Evolutionary conservation across 441 rosid species (phyloP).

Genomic region (Cnidoscolus chayamansa): DNA sequence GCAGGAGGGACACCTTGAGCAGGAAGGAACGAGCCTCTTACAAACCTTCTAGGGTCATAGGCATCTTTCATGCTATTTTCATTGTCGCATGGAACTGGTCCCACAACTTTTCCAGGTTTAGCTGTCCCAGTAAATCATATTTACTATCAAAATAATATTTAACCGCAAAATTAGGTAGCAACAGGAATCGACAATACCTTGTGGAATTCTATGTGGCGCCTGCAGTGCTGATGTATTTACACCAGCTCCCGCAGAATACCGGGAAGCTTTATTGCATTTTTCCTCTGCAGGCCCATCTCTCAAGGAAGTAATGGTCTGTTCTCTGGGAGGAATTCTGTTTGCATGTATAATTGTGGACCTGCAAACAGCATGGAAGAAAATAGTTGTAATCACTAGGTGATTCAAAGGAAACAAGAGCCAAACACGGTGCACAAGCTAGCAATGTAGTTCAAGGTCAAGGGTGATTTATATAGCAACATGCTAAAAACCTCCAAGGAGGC

Average conservation of each 20-base stretch:
- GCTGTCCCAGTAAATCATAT: constrained; percentile 33
- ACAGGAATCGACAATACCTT: constrained; percentile 36
- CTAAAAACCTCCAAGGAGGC: too few species aligned
- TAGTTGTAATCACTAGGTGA: not conserved
- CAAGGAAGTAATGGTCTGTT: constrained; percentile 31
- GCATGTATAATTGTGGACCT: constrained; percentile 87
- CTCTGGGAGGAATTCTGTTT: constrained; percentile 43
- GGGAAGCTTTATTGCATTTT: constrained; percentile 32
- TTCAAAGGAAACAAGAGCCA: not conserved
- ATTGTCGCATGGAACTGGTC: constrained; percentile 56
- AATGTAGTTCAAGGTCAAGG: too few species aligned
- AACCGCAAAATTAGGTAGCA: not conserved
- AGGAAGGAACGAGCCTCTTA: constrained; percentile 48
- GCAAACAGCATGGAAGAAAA: constrained; percentile 22
- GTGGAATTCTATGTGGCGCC: constrained; percentile 58
- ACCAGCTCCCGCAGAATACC: constrained; percentile 43
- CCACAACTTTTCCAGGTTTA: constrained; percentile 61
- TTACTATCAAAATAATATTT: not conserved
- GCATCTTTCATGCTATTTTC: constrained; percentile 47
- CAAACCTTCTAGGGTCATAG: constrained; percentile 62
- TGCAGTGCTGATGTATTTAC: constrained; percentile 40
- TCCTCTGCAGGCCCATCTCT: constrained; percentile 45
- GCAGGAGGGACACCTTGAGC: constrained; percentile 42
- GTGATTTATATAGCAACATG: too few species aligned
- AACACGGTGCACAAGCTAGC: too few species aligned